Conservation (phyloP, 2,329 filamentous ascomycete species). For the Teratosphaeria nubilosa region DNA sequence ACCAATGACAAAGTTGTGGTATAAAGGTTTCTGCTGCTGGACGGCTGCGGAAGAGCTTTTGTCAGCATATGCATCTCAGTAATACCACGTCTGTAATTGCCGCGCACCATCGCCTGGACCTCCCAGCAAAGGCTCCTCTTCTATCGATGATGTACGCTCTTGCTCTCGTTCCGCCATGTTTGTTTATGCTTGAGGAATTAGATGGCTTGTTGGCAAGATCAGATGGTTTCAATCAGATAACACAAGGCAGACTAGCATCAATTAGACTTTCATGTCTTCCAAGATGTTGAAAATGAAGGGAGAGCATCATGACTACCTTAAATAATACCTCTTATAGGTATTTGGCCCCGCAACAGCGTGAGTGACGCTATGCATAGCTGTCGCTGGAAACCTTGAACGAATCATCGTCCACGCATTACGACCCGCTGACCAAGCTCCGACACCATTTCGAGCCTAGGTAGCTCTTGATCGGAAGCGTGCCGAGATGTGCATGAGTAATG, state of each 20-base stretch:
- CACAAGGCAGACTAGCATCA: not conserved
- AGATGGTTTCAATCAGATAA: not conserved
- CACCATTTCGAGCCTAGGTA: not conserved
- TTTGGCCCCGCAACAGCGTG: not conserved
- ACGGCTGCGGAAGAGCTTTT: not conserved
- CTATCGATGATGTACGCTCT: slow-evolving; percentile 30
- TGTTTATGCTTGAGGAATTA: not conserved
- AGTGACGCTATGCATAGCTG: not conserved
- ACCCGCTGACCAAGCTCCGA: not conserved
- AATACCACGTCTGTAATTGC: not conserved
- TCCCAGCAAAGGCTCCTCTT: slow-evolving; percentile 63
- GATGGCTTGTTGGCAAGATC: not conserved
- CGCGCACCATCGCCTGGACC: slow-evolving; percentile 57
- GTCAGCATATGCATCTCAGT: not conserved
- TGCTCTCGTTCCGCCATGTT: slow-evolving; percentile 43
- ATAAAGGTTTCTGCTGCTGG: slow-evolving; percentile 56
- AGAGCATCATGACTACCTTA: not conserved
- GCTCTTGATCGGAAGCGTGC: not conserved
- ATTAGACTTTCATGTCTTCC: not conserved
- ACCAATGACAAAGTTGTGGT: slow-evolving; percentile 68
- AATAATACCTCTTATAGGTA: not conserved
- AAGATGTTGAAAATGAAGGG: not conserved
- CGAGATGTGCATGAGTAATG: not conserved
- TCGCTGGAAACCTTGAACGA: not conserved
- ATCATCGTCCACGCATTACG: not conserved